Evolutionary conservation across 2,329 filamentous ascomycete species (phyloP), one percentile per base, ranked within the genome.

Genomic region (Tolypocladium pustulatum): DNA sequence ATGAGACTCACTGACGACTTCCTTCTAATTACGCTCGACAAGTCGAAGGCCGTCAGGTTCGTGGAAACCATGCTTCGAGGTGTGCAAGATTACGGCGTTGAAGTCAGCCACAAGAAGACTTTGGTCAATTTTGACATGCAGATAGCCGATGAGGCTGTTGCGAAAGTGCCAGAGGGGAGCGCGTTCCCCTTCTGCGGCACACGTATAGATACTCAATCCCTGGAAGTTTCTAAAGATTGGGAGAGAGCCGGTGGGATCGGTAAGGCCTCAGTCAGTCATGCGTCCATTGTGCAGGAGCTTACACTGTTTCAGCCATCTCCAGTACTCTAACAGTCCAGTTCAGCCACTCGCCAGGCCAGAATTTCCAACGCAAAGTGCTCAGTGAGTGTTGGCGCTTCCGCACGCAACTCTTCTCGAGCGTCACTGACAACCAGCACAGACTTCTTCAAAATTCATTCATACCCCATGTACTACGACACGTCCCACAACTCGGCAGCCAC

Each of bases 1-100:
- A 72, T 97, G 57, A 82, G 94, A 20, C 80, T 97, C 12, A 90
- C 96, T 49, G 94, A 99, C 65, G 94, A 99, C 67, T 99, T 97
- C 65, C 77, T 97, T 5, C 82, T 99, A 53, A 86, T 99, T 66
- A 96, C 89, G 0, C 85, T 86, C 0, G 80, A 90, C 55, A 76
- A 74, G 57, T 64, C 71, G 9, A 84, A 92, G 65, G 93, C 91
- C 0, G 78, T 78, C 59, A 76, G 74, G 1, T 97, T 99, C 68
- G 78, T 96, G 25, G 76, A 85, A 59, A 79, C 82, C 20, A 96
- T 99, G 92, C 87, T 96, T 65, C 72, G 74, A 1, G 93, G 92
- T 2, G 72, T 94, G 40, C 83, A 87, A 0, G 81, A 86, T 38
- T 97, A 95, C 67, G 94, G 94, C 4, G 87, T 97, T 4, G 72